Percentiles rank a stretch among this genome's conserved stretches.
These are phyloP conservation scores for Pseudopyrenochaeta lycopersici DNA, from an alignment of 2,329 filamentous ascomycete genomes.

Conservation along the genomic window DNA sequence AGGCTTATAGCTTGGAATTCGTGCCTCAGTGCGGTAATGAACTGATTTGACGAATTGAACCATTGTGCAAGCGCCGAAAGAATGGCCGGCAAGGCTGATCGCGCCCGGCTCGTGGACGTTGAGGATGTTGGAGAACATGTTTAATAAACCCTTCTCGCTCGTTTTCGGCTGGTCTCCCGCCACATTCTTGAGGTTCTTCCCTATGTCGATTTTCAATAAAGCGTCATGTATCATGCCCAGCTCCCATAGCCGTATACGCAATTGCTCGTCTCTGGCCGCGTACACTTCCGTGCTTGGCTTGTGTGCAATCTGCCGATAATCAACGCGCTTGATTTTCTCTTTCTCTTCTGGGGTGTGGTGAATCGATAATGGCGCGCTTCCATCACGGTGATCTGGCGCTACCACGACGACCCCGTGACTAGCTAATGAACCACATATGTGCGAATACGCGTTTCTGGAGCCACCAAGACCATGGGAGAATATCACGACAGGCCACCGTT, in stretches of 20 bases:
- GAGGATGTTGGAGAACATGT: slow-evolving; percentile 68
- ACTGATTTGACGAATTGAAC: slow-evolving; percentile 82
- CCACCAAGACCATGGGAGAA: slow-evolving; percentile 89
- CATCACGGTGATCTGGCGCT: slow-evolving; percentile 84
- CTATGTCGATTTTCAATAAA: slow-evolving; percentile 71
- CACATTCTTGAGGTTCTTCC: slow-evolving; percentile 57
- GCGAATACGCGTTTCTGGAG: slow-evolving; percentile 84
- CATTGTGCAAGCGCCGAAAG: slow-evolving; percentile 78
- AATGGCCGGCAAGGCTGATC: slow-evolving; percentile 81
- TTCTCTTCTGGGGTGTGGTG: slow-evolving; percentile 66
- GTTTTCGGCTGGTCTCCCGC: slow-evolving; percentile 51
- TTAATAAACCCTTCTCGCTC: slow-evolving; percentile 58
- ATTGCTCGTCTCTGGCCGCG: slow-evolving; percentile 72
- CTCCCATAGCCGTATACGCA: slow-evolving; percentile 82
- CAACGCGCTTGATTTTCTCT: slow-evolving; percentile 50
- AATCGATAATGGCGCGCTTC: slow-evolving; percentile 78
- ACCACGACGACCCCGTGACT: slow-evolving; percentile 83
- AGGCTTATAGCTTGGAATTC: slow-evolving; percentile 59
- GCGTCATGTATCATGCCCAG: slow-evolving; percentile 75
- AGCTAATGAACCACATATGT: slow-evolving; percentile 78
- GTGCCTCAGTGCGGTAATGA: slow-evolving; percentile 69
- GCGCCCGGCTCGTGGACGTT: slow-evolving; percentile 75
- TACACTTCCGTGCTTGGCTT: slow-evolving; percentile 71
- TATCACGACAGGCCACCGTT: slow-evolving; percentile 80
- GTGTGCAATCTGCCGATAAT: slow-evolving; percentile 65